Percentiles rank a stretch among this genome's conserved stretches.
Evolutionary conservation across 2,329 filamentous ascomycete species (phyloP).

Genomic region (Botryotinia globosa): DNA sequence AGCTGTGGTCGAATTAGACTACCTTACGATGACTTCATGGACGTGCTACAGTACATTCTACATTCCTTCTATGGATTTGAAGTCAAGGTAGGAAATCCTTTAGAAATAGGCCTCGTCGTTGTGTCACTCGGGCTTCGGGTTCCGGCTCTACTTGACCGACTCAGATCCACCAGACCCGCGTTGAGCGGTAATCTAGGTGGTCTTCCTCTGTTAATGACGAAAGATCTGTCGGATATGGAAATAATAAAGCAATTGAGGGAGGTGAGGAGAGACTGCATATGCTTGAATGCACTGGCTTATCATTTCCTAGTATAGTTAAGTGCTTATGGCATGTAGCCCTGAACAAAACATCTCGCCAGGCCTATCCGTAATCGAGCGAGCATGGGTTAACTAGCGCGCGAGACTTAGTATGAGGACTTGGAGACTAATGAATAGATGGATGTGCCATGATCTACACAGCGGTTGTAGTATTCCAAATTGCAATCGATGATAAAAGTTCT

Average conservation of each 20-base stretch:
- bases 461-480: neutral
- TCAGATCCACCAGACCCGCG: neutral
- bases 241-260: neutral
- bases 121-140: neutral
- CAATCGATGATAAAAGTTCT: neutral
- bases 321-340: neutral
- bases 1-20: neutral
- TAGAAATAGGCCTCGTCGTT: neutral
- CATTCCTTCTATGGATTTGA: neutral
- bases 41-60: neutral
- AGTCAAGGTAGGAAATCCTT: neutral
- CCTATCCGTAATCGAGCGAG: neutral
- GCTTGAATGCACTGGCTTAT: neutral
- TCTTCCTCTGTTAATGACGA: neutral
- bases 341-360: neutral
- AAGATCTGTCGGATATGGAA: neutral
- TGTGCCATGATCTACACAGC: neutral
- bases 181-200: neutral
- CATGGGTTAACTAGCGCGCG: neutral
- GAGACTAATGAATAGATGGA: neutral
- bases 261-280: neutral
- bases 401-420: neutral
- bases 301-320: neutral
- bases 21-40: neutral
- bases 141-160: neutral